Base-by-base conservation (phyloP, 495 filamentous ascomycete species). In the Penicillium subrubescens region DNA sequence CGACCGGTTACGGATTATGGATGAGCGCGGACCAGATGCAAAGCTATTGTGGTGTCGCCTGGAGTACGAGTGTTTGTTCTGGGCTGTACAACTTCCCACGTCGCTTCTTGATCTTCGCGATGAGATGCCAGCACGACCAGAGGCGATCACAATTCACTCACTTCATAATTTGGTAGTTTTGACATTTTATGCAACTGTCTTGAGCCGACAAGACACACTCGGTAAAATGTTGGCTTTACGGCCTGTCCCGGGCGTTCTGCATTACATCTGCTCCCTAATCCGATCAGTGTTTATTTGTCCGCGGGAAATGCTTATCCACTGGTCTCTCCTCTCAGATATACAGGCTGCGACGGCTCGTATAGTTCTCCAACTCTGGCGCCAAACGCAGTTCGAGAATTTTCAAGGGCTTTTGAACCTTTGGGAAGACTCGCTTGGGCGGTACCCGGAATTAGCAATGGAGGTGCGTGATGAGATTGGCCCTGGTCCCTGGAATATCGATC, bases 1-100 rank as follows among this genome's bases (percentile, higher is more conserved):
- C 19, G 44, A 25, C 10, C 44, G 21, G 19, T 25, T 48, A 48
- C 44, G 21, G 19, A 23, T 2, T 21, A 4, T 48, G 19, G 44
- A 48, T 1, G 44, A 48, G 44, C 21, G 15, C 5, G 56, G 56
- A 23, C 56, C 56, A 41, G 56, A 58, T 41, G n/a, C 56, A 23
- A 58, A 58, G 15, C 56, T 58, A 19, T 44, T 14, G 56, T 58
- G 56, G 56, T 58, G 56, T 58, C 56, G 56, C 19, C 56, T 58
- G 5, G 56, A 58, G 35, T 58, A 58, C 15, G 56, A 44, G 56
- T 58, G 56, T 41, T 25, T 58, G 17, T 58, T 58, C 56, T 58
- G 56, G 56, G 56, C 56, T n/a, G 56, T 58, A n/a, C 56, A 58
- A n/a, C 56, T 58, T 27, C 56, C 56, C 15, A 37, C 56, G 25